Conservation (phyloP, 1,284 basidiomycete genomes). For the Cryptococcus hybrid region DNA sequence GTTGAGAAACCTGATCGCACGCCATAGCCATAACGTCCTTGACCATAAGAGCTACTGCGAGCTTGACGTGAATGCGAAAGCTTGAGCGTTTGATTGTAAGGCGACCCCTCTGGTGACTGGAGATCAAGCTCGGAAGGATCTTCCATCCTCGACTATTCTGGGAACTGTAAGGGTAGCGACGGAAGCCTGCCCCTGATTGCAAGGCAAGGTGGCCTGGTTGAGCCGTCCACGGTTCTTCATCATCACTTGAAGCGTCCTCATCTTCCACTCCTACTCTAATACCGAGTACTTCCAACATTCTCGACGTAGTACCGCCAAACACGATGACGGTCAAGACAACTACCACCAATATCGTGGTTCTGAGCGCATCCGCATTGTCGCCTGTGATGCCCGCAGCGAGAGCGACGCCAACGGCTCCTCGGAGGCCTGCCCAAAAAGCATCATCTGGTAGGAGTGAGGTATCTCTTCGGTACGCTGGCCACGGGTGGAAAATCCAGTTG, state of each 20-base stretch:
- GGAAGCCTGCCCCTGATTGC: constrained; percentile 23
- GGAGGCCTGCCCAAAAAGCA: constrained; percentile 97
- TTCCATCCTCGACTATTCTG: constrained; percentile 44
- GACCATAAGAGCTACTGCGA: background rate
- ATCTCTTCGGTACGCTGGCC: constrained; percentile 83
- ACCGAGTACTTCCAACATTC: constrained; percentile 97
- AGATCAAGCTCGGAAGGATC: constrained; percentile 33
- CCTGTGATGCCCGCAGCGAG: constrained; percentile 94
- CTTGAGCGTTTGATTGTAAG: constrained; percentile 14
- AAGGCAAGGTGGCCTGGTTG: constrained; percentile 33
- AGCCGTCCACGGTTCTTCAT: constrained; percentile 60
- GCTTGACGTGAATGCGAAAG: background rate
- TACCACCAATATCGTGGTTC: constrained; percentile 92
- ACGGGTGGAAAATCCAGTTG: constrained; percentile 82
- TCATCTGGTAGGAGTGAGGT: constrained; percentile 95
- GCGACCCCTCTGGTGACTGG: constrained; percentile 25
- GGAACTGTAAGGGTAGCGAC: constrained; percentile 35
- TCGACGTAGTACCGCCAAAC: constrained; percentile 93
- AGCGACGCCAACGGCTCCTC: constrained; percentile 96
- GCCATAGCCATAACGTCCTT: constrained; percentile 5
- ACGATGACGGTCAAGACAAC: constrained; percentile 93
- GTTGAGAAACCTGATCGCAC: constrained; percentile 44
- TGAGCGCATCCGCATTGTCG: constrained; percentile 81
- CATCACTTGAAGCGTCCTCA: constrained; percentile 74
- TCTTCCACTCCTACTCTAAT: constrained; percentile 96